Evolutionary conservation across 2,329 filamentous ascomycete species (phyloP), one percentile per base, ranked within the genome.

Genomic region (Aureobasidium melanogenum): DNA sequence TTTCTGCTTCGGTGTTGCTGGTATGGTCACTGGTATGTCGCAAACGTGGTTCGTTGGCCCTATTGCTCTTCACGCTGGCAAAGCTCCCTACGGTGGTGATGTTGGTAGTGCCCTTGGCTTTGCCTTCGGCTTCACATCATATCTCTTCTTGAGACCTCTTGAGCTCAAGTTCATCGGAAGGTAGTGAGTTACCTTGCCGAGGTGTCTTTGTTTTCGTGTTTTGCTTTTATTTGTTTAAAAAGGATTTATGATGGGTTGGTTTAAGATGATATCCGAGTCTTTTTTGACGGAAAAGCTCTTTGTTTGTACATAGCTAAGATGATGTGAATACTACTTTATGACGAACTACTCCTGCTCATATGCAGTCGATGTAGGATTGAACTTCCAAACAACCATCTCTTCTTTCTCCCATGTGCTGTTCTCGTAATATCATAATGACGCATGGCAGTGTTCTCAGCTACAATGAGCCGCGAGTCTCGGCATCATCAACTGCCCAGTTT

Each of bases 1-100:
- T 0, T 89, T 89, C 71, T 77, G 77, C 67, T 81, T 82, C 60
- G 88, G 88, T 55, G 74, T 87, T 41, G 77, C 80, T 15, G 88
- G 88, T 15, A 86, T 88, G 67, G 79, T 88, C 2, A 76, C 83
- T 8, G 87, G 88, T 6, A 90, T 90, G 85, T 81, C 81, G 19
- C 87, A 91, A 72, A 72, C 77, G 0, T 91, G 87, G 86, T 75
- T 77, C 66, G 81, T 82, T 0, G 88, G 88, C 0, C 87, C 86
- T 0, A 84, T 90, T 64, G 86, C 85, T 0, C 76, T 79, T 62
- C 74, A 82, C 32, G 84, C 85, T 59, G 80, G 84, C 43, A 71
- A 73, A 32, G 72, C 76, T 61, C 68, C 76, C 28, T 76, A 73
- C 54, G 83, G 82, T 46, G 84, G 82, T 28, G 84, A 86, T 72